Base-by-base conservation (phyloP, 768 basidiomycete species). In the Russula sp. region DNA sequence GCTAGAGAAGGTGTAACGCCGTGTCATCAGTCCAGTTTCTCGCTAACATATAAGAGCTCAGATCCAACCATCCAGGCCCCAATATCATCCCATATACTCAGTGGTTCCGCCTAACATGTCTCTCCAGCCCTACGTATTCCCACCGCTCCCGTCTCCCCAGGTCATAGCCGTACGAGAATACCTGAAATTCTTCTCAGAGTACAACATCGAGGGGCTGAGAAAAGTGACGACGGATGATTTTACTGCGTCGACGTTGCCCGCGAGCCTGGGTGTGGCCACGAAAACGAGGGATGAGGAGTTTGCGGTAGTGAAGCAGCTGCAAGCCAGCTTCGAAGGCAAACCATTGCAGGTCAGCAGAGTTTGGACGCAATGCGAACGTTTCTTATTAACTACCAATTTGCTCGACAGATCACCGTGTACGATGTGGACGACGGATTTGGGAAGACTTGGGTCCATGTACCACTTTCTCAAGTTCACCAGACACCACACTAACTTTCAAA, bases 371-470 rank as follows among this genome's bases (percentile, higher is more conserved):
- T n/a, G 9, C 2, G 34, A 46, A 4, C 34, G 2, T 35, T 35
- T 8, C 18, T 22, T 47, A 9, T 29, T 32, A 32, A 60, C 10
- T 1, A 6, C 16, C 16, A 22, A 18, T 39, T 5, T 46, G 14
- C 18, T 50, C 3, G 20, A 29, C 25, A 47, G 59, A n/a, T 29
- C 35, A 47, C 51, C 42, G n/a, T 53, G 14, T 60, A 60, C 51
- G 29, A 54, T 13, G 18, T 60, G 5, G 7, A 47, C 13, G 59
- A 54, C n/a, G 22, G 43, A 10, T 4, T 9, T 6, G 43, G 41
- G 52, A 39, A 54, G 51, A 47, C 45, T 39, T 60, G 59, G 51
- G 25, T 54, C 25, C 36, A 54, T 47, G 45, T 54, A 54, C 0
- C n/a, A 16, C 29, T 6, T 42, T 45, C 8, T 8, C 10, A n/a